Conservation (phyloP, 23 red algal species). For the Gracilariopsis chorda region DNA sequence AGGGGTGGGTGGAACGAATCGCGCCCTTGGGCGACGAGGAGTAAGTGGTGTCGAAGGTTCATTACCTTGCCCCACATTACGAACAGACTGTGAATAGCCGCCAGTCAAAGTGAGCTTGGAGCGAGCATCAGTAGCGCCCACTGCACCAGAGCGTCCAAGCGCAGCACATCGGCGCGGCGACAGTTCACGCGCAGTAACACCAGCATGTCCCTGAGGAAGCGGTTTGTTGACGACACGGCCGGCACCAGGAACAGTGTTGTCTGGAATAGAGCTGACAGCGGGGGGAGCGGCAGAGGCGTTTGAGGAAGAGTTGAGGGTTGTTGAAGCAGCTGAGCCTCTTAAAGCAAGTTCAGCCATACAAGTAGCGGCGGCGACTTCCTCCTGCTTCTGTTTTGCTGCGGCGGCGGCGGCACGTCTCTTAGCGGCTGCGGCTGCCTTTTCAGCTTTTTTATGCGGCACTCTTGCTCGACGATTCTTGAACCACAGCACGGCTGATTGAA, state of each 20-base stretch:
- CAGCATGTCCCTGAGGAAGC: background rate
- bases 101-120: background rate
- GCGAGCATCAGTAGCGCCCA: background rate
- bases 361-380: conserved; percentile 10
- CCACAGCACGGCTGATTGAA: conserved; percentile 67
- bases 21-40: background rate
- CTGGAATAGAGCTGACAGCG: background rate
- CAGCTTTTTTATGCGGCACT: conserved; percentile 63
- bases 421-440: conserved; percentile 17
- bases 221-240: background rate
- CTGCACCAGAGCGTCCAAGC: background rate
- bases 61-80: no score
- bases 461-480: conserved; percentile 78
- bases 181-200: background rate
- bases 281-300: background rate
- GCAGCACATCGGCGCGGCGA: background rate
- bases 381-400: background rate
- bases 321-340: background rate
- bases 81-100: background rate
- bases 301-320: background rate
- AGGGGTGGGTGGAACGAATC: conserved; percentile 49
- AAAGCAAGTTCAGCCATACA: background rate
- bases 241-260: background rate
- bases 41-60: conserved; percentile 8
- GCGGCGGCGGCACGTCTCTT: background rate